phyloP scores from a whole-genome alignment of 2,329 filamentous ascomycete genomes.

The Aciculosporium take region DNA sequence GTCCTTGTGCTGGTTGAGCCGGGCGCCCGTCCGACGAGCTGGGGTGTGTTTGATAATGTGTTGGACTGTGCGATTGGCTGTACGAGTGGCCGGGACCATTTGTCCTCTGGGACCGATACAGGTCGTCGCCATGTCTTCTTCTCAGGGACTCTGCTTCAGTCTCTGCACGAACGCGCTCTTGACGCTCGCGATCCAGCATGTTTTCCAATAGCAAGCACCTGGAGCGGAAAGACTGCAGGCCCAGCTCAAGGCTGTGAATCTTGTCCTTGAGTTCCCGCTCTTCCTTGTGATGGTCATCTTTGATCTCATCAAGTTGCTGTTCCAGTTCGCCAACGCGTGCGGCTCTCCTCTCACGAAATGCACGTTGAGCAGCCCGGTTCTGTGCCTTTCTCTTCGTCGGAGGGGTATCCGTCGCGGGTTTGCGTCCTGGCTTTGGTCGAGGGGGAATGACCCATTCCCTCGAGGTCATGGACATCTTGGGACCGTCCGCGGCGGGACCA shows the following conservation, averaged over 20 bases:
- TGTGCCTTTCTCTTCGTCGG: slow-evolving; percentile 89
- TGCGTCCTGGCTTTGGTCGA: slow-evolving; percentile 77
- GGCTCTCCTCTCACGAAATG: slow-evolving; percentile 76
- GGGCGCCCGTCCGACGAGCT: slow-evolving; percentile 15
- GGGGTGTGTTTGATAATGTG: slow-evolving; percentile 12
- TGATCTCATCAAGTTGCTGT: slow-evolving; percentile 49
- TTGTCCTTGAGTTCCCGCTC: slow-evolving; percentile 44
- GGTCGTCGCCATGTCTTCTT: slow-evolving; percentile 16
- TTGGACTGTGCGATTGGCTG: slow-evolving; percentile 14
- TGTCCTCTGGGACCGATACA: slow-evolving; percentile 15
- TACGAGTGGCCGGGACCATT: slow-evolving; percentile 13
- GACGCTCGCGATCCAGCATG: slow-evolving; percentile 44
- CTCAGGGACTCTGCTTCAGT: slow-evolving; percentile 24
- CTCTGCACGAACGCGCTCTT: slow-evolving; percentile 30
- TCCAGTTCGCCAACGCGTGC: slow-evolving; percentile 68
- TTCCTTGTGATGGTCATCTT: slow-evolving; percentile 40
- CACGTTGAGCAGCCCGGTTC: slow-evolving; percentile 81
- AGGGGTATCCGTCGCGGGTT: slow-evolving; percentile 85
- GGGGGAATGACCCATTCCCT: slow-evolving; percentile 81
- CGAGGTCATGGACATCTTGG: slow-evolving; percentile 51
- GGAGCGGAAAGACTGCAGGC: slow-evolving; percentile 50
- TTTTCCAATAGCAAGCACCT: slow-evolving; percentile 49
- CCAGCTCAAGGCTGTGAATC: slow-evolving; percentile 44
- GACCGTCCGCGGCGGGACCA: slow-evolving; percentile 23
- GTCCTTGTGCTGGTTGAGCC: slow-evolving; percentile 17